A percentile compares a stretch with the other conserved stretches of the same genome.
Evolutionary conservation across 1,284 basidiomycete species (phyloP).

Genomic region (Hemileccinum hortonii): DNA sequence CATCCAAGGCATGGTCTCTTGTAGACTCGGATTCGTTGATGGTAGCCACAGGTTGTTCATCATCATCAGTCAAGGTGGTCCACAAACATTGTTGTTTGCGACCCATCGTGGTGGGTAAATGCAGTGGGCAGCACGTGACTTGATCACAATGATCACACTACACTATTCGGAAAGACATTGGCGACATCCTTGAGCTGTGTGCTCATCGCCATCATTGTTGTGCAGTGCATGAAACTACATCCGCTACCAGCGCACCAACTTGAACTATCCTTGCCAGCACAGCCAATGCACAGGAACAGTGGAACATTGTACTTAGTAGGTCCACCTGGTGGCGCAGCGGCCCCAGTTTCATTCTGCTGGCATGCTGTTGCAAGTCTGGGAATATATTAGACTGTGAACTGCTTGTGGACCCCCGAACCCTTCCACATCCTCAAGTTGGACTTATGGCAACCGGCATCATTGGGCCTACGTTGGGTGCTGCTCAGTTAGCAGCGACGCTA

Average conservation of each 20-base stretch:
- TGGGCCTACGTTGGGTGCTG: slow-evolving; percentile 26
- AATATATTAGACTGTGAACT: slow-evolving; percentile 10
- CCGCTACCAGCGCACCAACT: no score
- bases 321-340: background rate
- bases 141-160: background rate
- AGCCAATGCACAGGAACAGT: no score
- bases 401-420: background rate
- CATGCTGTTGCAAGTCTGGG: no score
- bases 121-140: slow-evolving; percentile 2
- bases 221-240: background rate
- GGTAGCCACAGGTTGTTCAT: slow-evolving; percentile 9
- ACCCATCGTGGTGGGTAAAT: slow-evolving; percentile 25
- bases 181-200: background rate
- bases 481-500: slow-evolving; percentile 43
- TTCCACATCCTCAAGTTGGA: background rate
- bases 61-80: slow-evolving; percentile 38
- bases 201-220: background rate
- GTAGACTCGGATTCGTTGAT: slow-evolving; percentile 12
- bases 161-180: background rate
- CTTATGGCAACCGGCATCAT: slow-evolving; percentile 31
- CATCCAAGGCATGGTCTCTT: slow-evolving; percentile 10
- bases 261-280: no score
- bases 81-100: slow-evolving; percentile 53
- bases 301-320: slow-evolving; percentile 12
- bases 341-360: background rate